phyloP scores from a whole-genome alignment of 2,329 filamentous ascomycete genomes.

The Aspergillus sp. region DNA sequence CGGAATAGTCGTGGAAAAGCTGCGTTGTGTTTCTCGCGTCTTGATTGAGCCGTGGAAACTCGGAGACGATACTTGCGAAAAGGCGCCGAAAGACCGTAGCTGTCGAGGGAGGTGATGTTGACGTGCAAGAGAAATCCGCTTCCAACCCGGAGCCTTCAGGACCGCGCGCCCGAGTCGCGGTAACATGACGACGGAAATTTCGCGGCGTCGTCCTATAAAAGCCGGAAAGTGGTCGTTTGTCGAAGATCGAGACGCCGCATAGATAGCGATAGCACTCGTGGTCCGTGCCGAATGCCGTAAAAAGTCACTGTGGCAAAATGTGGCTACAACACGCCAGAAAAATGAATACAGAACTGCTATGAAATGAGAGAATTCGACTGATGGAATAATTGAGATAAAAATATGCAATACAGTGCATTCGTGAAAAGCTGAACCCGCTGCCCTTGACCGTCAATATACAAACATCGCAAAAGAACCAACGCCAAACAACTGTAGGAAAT shows the following conservation, averaged over 20 bases:
- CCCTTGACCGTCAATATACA: background rate
- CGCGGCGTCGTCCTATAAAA: background rate
- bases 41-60: background rate
- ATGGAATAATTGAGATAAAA: background rate
- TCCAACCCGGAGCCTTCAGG: constrained; percentile 14
- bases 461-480: constrained; percentile 8
- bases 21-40: constrained; percentile 14
- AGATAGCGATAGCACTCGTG: constrained; percentile 21
- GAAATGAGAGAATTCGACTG: too few relatives aligned
- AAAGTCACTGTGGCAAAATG: constrained; percentile 17
- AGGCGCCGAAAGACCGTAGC: constrained; percentile 4
- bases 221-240: background rate
- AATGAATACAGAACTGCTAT: too few relatives aligned
- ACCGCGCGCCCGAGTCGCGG: constrained; percentile 25
- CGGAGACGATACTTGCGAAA: constrained; percentile 7
- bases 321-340: background rate
- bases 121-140: background rate
- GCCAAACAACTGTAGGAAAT: constrained; percentile 1
- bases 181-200: constrained; percentile 24
- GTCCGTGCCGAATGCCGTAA: constrained; percentile 17
- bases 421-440: background rate
- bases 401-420: background rate
- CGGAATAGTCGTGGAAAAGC: constrained; percentile 18
- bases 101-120: constrained; percentile 1
- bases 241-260: constrained; percentile 3